Evolutionary conservation across 768 basidiomycete species (phyloP).

Genomic region (Tremella fuciformis): DNA sequence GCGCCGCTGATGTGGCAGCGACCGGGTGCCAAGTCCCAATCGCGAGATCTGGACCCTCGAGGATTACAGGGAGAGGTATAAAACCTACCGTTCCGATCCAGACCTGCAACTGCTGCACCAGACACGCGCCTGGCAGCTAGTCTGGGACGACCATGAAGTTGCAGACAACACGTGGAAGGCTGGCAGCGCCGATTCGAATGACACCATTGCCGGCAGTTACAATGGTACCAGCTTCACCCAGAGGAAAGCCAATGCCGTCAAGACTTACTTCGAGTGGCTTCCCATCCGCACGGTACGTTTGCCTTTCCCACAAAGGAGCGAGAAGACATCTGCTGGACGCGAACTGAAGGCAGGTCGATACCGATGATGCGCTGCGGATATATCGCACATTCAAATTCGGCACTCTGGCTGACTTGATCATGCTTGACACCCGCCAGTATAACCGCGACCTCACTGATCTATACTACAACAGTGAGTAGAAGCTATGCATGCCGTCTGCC

Average conservation of each 20-base stretch:
- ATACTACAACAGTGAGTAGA: constrained; percentile 57
- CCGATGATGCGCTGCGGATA: constrained; percentile 60
- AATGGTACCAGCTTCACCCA: constrained; percentile 63
- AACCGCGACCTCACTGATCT: constrained; percentile 63
- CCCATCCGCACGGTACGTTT: constrained; percentile 53
- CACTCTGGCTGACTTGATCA: constrained; percentile 62
- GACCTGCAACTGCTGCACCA: constrained; percentile 58
- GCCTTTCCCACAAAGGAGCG: neutral
- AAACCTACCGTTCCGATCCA: constrained; percentile 60
- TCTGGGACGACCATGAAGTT: constrained; percentile 54
- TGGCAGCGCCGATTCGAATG: constrained; percentile 60
- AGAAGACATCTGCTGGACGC: constrained; percentile 1
- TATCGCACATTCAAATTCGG: constrained; percentile 67
- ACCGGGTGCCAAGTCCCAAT: constrained; percentile 56
- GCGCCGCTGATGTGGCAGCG: constrained; percentile 30
- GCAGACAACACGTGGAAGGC: constrained; percentile 63
- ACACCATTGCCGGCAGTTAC: constrained; percentile 58
- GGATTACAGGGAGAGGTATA: constrained; percentile 51
- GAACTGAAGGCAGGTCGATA: constrained; percentile 55
- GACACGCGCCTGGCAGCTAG: constrained; percentile 60
- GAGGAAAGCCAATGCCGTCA: constrained; percentile 59
- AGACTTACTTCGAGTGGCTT: constrained; percentile 55
- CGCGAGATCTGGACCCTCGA: constrained; percentile 61
- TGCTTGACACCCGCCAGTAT: constrained; percentile 65
- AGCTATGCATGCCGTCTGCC: neutral